Evolutionary conservation across 768 basidiomycete species (phyloP).

Genomic region (Boletus sensibilis): DNA sequence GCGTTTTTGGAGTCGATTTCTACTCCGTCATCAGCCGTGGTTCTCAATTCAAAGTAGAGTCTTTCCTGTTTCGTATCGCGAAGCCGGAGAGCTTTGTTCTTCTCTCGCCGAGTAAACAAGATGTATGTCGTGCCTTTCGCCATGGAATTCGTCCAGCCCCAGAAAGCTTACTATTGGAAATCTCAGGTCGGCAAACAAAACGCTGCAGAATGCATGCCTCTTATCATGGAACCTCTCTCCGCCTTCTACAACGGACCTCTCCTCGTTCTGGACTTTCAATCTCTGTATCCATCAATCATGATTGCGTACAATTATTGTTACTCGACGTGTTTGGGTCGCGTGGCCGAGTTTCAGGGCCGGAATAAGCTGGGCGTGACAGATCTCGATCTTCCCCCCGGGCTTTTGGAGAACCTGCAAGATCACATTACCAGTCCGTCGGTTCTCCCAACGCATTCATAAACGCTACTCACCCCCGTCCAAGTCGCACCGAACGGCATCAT

Average conservation of each 20-base stretch:
- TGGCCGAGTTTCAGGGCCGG: conserved; percentile 80
- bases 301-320: conserved; percentile 98
- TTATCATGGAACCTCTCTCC: conserved; percentile 93
- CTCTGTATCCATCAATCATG: conserved; percentile 96
- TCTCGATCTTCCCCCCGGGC: conserved; percentile 62
- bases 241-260: conserved; percentile 92
- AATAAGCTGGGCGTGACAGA: conserved; percentile 87
- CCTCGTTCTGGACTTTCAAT: conserved; percentile 94
- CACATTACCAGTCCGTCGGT: conserved; percentile 66
- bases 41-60: conserved; percentile 98
- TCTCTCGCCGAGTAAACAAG: conserved; percentile 82
- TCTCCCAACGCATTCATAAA: not conserved
- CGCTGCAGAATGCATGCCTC: conserved; percentile 92
- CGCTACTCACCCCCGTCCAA: conserved; percentile 29
- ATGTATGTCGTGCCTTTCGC: conserved; percentile 49
- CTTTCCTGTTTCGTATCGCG: conserved; percentile 95
- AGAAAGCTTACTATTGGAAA: not conserved
- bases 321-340: conserved; percentile 91
- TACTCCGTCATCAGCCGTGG: conserved; percentile 93
- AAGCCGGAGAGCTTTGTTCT: conserved; percentile 94
- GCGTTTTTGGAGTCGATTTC: conserved; percentile 97
- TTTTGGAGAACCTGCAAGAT: conserved; percentile 67
- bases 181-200: conserved; percentile 90
- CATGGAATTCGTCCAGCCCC: not conserved
- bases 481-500: conserved; percentile 96